Conservation (phyloP, 192 early-diverging fungal genomes). For the Podila minutissima region DNA sequence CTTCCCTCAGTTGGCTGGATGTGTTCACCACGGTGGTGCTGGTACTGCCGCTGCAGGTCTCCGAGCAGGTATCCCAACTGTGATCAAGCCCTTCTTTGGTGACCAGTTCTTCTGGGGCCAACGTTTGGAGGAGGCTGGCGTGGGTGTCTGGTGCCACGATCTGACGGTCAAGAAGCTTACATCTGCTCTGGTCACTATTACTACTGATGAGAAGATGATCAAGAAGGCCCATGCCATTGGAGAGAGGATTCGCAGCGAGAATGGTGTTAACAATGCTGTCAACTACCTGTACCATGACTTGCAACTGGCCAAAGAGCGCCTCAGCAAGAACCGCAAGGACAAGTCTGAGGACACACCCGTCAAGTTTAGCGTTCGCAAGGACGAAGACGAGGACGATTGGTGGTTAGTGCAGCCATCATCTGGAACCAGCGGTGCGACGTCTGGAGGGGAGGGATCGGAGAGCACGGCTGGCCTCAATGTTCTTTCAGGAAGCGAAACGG, state of each 20-base stretch:
- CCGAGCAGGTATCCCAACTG: conserved; percentile 75
- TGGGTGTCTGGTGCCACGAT: conserved; percentile 67
- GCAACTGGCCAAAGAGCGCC: conserved; percentile 55
- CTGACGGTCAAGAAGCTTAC: conserved; percentile 64
- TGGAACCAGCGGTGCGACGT: conserved; percentile 20
- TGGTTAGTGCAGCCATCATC: conserved; percentile 31
- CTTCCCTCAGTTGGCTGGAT: conserved; percentile 69
- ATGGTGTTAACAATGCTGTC: conserved; percentile 68
- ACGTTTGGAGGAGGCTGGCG: conserved; percentile 69
- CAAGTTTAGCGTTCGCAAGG: conserved; percentile 30
- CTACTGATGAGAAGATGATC: conserved; percentile 66
- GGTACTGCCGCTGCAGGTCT: conserved; percentile 80
- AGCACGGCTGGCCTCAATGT: conserved; percentile 29
- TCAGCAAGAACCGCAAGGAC: conserved; percentile 35
- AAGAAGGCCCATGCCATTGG: conserved; percentile 58
- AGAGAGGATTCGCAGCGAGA: conserved; percentile 65
- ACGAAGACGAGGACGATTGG: conserved; percentile 28
- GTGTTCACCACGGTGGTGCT: conserved; percentile 84
- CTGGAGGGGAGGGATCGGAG: conserved; percentile 31
- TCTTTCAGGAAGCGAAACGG: conserved; percentile 37
- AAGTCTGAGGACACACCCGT: conserved; percentile 33
- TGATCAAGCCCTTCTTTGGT: conserved; percentile 78
- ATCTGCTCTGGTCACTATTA: conserved; percentile 55
- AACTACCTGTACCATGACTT: conserved; percentile 72
- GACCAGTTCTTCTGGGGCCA: conserved; percentile 81